phyloP scores from a whole-genome alignment of 345 rosid species.

The Lepidium didymum region DNA sequence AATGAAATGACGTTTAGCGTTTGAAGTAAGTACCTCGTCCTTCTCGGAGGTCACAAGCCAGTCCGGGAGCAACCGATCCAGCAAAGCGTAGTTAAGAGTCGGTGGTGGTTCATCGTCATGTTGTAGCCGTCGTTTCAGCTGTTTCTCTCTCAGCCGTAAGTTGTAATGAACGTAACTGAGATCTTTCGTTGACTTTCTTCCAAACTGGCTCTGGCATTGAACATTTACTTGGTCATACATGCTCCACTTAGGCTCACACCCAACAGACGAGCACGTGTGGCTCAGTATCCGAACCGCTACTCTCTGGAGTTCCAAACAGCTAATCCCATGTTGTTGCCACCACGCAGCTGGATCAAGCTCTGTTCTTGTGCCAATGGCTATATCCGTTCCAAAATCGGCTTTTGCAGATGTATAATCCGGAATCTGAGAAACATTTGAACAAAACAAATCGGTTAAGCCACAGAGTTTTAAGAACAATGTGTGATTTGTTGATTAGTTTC shows the following conservation, averaged over 20 bases:
- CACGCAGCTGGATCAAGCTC: constrained; percentile 91
- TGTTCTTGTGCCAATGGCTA: constrained; percentile 70
- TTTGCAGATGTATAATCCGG: constrained; percentile 77
- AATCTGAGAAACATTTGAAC: constrained; percentile 39
- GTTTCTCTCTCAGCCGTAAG: constrained; percentile 56
- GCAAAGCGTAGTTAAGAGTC: constrained; percentile 40
- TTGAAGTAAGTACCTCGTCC: constrained; percentile 49
- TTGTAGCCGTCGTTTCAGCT: constrained; percentile 28
- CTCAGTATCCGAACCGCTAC: constrained; percentile 82
- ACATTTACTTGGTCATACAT: constrained; percentile 48
- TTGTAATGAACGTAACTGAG: constrained; percentile 72
- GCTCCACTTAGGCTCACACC: constrained; percentile 77
- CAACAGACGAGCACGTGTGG: constrained; percentile 73
- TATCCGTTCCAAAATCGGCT: constrained; percentile 76
- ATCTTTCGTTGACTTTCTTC: constrained; percentile 51
- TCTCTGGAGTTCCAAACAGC: constrained; percentile 80
- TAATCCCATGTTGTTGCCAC: constrained; percentile 51
- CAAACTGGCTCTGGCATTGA: constrained; percentile 47
- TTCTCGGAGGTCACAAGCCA: constrained; percentile 54
- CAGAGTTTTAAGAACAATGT: neutral
- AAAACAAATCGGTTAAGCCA: neutral
- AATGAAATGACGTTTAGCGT: neutral
- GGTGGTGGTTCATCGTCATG: constrained; percentile 31
- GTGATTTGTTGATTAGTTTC: neutral
- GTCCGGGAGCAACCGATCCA: constrained; percentile 50